Conservation (phyloP, 2,329 filamentous ascomycete species). For the Diaporthe citri region DNA sequence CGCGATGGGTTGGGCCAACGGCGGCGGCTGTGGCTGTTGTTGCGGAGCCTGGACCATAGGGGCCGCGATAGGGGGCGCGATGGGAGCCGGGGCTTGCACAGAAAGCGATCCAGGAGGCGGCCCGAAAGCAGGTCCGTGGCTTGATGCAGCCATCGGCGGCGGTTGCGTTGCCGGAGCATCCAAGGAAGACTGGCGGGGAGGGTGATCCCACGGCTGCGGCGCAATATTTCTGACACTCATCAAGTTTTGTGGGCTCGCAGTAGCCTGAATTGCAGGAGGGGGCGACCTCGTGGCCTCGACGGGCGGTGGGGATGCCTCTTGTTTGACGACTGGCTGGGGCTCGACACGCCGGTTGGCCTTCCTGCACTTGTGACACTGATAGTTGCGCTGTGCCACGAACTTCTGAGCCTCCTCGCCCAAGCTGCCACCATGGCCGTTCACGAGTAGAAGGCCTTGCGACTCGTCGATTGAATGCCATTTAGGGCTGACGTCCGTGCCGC, state of each 20-base stretch:
- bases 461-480: constrained; percentile 77
- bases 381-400: constrained; percentile 71
- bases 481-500: constrained; percentile 78
- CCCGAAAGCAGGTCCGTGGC: constrained; percentile 18
- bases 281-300: constrained; percentile 45
- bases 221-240: constrained; percentile 40
- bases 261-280: constrained; percentile 43
- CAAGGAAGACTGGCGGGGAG: constrained; percentile 31
- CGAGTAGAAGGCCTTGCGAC: constrained; percentile 63
- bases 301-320: constrained; percentile 47
- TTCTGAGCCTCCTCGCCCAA: constrained; percentile 69
- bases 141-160: constrained; percentile 18
- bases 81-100: constrained; percentile 32
- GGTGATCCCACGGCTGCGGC: constrained; percentile 39
- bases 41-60: constrained; percentile 42
- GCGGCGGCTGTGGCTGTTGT: constrained; percentile 40
- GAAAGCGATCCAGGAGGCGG: constrained; percentile 29
- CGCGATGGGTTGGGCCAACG: constrained; percentile 45
- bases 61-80: constrained; percentile 36
- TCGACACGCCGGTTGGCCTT: constrained; percentile 61
- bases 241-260: constrained; percentile 36
- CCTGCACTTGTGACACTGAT: constrained; percentile 82
- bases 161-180: constrained; percentile 32
- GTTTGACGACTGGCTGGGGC: constrained; percentile 49
- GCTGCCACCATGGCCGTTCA: constrained; percentile 63